Base-by-base conservation (phyloP, 768 basidiomycete genomes). In the Leucosporidium yakuticum region DNA sequence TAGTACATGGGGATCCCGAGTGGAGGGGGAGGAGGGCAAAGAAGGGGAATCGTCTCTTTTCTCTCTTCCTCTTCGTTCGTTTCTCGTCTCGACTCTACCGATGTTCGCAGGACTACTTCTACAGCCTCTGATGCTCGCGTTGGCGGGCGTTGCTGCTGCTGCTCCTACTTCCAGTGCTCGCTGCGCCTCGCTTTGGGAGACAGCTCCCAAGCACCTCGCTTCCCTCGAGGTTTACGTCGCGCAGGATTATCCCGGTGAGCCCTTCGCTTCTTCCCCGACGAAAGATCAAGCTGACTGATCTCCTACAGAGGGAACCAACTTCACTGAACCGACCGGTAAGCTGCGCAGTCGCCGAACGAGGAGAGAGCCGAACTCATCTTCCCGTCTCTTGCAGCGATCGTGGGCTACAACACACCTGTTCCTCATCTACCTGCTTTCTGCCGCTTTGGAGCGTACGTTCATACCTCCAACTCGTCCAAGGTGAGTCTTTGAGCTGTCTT, bases 361-460 rank as follows among this genome's bases (percentile, higher is more conserved):
- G 8, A 6, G 9, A 17, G 20, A 25, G 17, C 29, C 29, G 31
- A 12, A 27, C 55, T 57, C 4, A 34, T 17, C 25, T 23, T 51
- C 50, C 23, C 55, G 2, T 21, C 32, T 23, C 6, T 15, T 4
- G 55, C 31, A 57, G 55, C 55, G 11, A 29, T 32, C 7, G 3
- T 11, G 25, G 25, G 20, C 29, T 57, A 57, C 55, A 32, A 32
- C 17, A 32, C 29, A 14, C 71, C 44, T 32, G 71, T 73, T 7
- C 56, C 65, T 4, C 57, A 71, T n/a, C 36, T 74, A 0, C 31
- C 66, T 0, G 63, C 57, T 2, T 73, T 73, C 65, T 74, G 74
- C 48, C 74, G 74, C 47, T 74, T 73, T 47, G 68, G 69, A 8
- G 74, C 71, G 2, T 69, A 64, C 57, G 67, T 74, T 62, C 67